Base-by-base conservation (phyloP, 177 flowering plant species). In the Tripterygium wilfordii region DNA sequence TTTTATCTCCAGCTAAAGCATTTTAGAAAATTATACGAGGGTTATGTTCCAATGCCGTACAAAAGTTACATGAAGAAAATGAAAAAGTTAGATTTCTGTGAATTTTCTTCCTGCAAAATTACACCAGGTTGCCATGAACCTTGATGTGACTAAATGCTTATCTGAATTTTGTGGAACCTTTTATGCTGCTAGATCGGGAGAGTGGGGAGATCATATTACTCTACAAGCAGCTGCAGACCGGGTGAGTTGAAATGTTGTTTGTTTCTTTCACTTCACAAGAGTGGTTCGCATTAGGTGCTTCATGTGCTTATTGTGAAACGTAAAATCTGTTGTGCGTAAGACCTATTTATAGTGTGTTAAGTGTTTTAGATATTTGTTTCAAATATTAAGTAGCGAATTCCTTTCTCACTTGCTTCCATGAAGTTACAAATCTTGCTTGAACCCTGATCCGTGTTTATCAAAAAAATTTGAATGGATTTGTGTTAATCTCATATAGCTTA, bases 171-270 rank as follows among this genome's bases (percentile, higher is more conserved):
- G 13, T n/a, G 26, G 20, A 21, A 33, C n/a, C 27, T 14, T 33
- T 40, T 35, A 24, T 61, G 42, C 25, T 32, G 40, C 29, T 53
- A 83, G 96, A 70, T 61, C 67, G 40, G 95, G 97, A 49, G 96
- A 88, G 60, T 88, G 96, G 96, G 96, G 96, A 5, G 96, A 88
- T 58, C 96, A 88, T 75, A 55, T 85, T 43, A 88, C 96, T n/a
- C 62, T 88, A 57, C 96, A 88, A 71, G 95, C 95, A 41, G 96
- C 95, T 13, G 91, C 96, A 47, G 96, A 88, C 54, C 83, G 72
- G 91, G 96, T 87, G 8, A 19, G 36, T 30, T 7, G 12, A 49
- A 41, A 0, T 4, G 36, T 51, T 40, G 5, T 10, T 40, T 10
- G 23, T 22, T n/a, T n/a, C n/a, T n/a, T n/a, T n/a, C n/a, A n/a